phyloP scores from a whole-genome alignment of 805 yeast species.

The Yarrowia bubula region DNA sequence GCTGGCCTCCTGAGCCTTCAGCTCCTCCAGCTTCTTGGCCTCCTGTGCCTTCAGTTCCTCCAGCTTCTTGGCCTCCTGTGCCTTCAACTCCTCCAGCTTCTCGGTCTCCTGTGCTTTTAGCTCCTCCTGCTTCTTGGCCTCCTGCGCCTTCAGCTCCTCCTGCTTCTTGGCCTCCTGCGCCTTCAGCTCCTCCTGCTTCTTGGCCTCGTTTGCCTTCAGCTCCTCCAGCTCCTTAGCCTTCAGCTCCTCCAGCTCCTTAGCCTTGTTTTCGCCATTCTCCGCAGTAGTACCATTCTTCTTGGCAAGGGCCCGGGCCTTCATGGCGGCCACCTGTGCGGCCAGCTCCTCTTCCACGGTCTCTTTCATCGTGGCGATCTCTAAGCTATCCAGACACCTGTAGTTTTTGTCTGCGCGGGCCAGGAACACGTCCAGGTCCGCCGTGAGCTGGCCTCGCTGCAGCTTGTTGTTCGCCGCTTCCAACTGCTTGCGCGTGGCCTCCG shows the following conservation, averaged over 20 bases:
- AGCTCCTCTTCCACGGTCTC: background rate
- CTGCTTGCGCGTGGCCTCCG: background rate
- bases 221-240: background rate
- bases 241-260: background rate
- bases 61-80: background rate
- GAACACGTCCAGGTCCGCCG: background rate
- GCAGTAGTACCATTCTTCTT: background rate
- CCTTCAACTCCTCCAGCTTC: background rate
- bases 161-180: background rate
- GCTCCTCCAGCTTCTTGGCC: background rate
- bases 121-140: background rate
- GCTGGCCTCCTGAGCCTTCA: background rate
- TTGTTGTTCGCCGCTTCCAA: background rate
- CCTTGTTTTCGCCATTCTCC: background rate
- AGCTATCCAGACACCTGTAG: background rate
- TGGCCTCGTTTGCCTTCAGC: background rate
- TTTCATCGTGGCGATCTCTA: background rate
- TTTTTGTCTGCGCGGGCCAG: background rate
- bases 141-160: background rate
- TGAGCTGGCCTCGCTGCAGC: background rate
- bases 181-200: background rate
- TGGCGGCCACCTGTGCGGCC: background rate
- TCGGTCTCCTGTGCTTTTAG: background rate
- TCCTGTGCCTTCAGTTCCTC: background rate
- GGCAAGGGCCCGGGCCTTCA: background rate